Base-by-base conservation (phyloP, 1,284 basidiomycete genomes). In the Trametes sp. region DNA sequence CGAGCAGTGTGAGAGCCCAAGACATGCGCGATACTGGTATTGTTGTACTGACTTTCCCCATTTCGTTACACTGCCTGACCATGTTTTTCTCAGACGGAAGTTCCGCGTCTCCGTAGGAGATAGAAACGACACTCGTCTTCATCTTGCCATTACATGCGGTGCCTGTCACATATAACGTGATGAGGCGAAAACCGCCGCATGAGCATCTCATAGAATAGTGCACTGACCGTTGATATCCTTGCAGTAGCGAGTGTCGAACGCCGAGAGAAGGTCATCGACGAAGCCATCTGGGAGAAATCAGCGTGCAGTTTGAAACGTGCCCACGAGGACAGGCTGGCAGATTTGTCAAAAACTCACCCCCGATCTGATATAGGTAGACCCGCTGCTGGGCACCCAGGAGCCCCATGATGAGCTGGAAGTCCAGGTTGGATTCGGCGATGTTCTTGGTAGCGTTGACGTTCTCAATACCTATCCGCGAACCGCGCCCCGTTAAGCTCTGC, bases 11-110 rank as follows among this genome's bases (percentile, higher is more conserved):
- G 31, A 33, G 31, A n/a, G n/a, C n/a, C n/a, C n/a, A n/a, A n/a
- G 5, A 33, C 11, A 33, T 33, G 31, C 31, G 31, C 6, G 31
- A 11, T 11, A 33, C 31, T 33, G 31, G 11, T 33, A 33, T 33
- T 5, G 31, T 6, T 33, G 31, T n/a, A 11, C 31, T 11, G 11
- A 62, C 62, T 61, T 69, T 78, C 54, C 72, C 87, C 66, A 87
- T 87, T 66, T 88, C 86, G 19, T 72, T 70, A 64, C 86, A 88
- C 69, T 88, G 86, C 33, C 85, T 74, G 45, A 75, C 70, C 10
- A 82, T 77, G 69, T 81, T 84, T 21, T 70, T 69, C 2, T 75
- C 54, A 0, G 81, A 78, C 11, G 77, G 76, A 1, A 75, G 75
- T 70, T 87, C 85, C 50, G 80, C 76, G 61, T 77, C 78, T 45